Evolutionary conservation across 345 rosid species (phyloP), one percentile per base, ranked within the genome.

Genomic region (Triadica sebifera): DNA sequence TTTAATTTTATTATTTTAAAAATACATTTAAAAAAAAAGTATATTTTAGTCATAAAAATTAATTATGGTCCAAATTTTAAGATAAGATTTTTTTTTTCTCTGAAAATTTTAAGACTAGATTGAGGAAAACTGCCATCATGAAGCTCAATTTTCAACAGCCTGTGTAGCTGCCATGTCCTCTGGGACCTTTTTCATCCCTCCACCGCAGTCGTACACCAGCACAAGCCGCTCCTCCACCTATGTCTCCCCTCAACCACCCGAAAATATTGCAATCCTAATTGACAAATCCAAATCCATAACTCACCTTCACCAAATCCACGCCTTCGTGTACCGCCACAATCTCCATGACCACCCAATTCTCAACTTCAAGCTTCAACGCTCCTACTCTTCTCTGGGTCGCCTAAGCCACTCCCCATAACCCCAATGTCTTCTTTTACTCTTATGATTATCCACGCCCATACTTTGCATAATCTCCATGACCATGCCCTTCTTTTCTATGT

Each of bases 311-410:
- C 91, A 84, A 84, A 84, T 90, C 85, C 98, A 94, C 82, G 94
- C 91, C 8, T 84, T 80, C 72, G 84, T 90, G 76, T 88, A 86
- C 74, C 93, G 87, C 70, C 90, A 86, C 77, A 77, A 79, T 65
- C 83, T 94, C 78, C 82, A 79, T 80, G 70, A 65, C 41, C 77
- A 87, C 81, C 92, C 81, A 43, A 75, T 86, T 71, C 79, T 90
- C 65, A 89, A 80, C 75, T 90, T 93, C 83, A 89, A 89, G 85
- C 98, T 94, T 67, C 96, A 86, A 61, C 93, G 96, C 52, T 85
- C 96, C 43, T 94, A 90, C 84, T 88, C 96, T 75, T 87, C 90
- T 22, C 78, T 76, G 59, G 85, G 87, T 66, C 79, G 77, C 74
- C 85, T 88, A 47, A 81, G 73, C 78, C 76, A 74, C 77, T 86